Evolutionary conservation across 2,329 filamentous ascomycete genomes (phyloP).

Genomic region (Penicillium sclerotigenum): DNA sequence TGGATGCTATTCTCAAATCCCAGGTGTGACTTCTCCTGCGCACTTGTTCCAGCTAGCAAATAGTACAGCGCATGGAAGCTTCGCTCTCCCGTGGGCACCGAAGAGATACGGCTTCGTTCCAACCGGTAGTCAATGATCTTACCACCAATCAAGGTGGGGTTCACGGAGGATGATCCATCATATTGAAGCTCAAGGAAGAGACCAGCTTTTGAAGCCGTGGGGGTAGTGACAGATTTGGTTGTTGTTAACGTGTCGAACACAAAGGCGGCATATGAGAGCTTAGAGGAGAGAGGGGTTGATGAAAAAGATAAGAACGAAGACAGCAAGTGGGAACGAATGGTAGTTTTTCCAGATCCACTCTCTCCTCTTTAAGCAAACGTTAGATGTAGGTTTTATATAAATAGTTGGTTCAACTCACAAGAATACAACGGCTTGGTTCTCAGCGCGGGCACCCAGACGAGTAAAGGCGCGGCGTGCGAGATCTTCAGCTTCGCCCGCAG

Average conservation of each 20-base stretch:
- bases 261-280: conserved; percentile 88
- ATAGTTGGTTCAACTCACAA: conserved; percentile 61
- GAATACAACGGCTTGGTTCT: conserved; percentile 91
- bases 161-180: conserved; percentile 79
- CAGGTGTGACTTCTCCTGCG: conserved; percentile 84
- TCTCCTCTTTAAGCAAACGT: conserved; percentile 67
- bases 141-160: conserved; percentile 84
- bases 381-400: conserved; percentile 14
- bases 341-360: conserved; percentile 94
- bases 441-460: conserved; percentile 78
- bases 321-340: conserved; percentile 82
- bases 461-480: conserved; percentile 82
- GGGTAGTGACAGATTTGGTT: conserved; percentile 93
- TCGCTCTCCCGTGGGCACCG: conserved; percentile 90
- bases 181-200: conserved; percentile 97
- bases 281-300: conserved; percentile 87
- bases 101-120: conserved; percentile 84
- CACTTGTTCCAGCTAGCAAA: conserved; percentile 84
- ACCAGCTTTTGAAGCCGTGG: conserved; percentile 91
- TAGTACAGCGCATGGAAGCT: conserved; percentile 98
- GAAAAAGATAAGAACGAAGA: conserved; percentile 84
- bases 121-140: conserved; percentile 92
- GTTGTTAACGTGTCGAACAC: conserved; percentile 95
- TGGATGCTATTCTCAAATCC: conserved; percentile 54
- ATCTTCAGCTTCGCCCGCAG: conserved; percentile 88